phyloP scores from a whole-genome alignment of 768 basidiomycete species.

The Fomitopsis pulvina region DNA sequence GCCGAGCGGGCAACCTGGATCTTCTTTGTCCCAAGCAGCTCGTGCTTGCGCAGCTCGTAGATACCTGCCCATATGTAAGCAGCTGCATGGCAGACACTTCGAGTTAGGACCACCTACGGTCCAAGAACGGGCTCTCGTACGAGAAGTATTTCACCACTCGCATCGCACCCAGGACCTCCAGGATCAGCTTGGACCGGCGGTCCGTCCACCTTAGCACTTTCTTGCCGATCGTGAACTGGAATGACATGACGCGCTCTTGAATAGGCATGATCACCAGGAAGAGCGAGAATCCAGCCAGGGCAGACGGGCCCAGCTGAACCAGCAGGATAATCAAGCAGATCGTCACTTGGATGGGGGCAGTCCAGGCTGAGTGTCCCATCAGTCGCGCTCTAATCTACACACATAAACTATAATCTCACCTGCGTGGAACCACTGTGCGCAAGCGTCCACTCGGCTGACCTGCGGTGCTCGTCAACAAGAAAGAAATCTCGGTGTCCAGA shows the following conservation, averaged over 20 bases:
- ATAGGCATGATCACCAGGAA: conserved; percentile 59
- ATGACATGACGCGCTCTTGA: conserved; percentile 57
- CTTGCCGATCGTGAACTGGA: conserved; percentile 47
- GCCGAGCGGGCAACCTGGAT: conserved; percentile 58
- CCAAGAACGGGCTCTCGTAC: conserved; percentile 62
- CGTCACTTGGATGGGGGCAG: conserved; percentile 58
- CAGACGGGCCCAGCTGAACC: conserved; percentile 62
- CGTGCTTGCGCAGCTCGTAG: conserved; percentile 42
- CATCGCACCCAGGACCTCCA: conserved; percentile 62
- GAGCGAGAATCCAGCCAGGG: conserved; percentile 62
- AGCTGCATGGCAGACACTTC: not conserved
- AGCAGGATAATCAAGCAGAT: conserved; percentile 57
- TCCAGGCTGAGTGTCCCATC: conserved; percentile 40
- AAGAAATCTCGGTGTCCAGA: no score
- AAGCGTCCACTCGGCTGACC: conserved; percentile 51
- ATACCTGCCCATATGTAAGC: conserved; percentile 38
- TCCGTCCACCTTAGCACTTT: conserved; percentile 58
- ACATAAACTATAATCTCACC: conserved; percentile 1
- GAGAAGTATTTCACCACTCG: conserved; percentile 74
- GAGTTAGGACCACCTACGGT: conserved; percentile 34
- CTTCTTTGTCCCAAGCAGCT: conserved; percentile 47
- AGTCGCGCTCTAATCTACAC: not conserved
- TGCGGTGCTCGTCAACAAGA: conserved; percentile 14
- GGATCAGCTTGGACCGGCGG: conserved; percentile 50
- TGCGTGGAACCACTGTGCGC: conserved; percentile 58